Conservation (phyloP, 257 asterid genomes). For the Lithospermum erythrorhizon region DNA sequence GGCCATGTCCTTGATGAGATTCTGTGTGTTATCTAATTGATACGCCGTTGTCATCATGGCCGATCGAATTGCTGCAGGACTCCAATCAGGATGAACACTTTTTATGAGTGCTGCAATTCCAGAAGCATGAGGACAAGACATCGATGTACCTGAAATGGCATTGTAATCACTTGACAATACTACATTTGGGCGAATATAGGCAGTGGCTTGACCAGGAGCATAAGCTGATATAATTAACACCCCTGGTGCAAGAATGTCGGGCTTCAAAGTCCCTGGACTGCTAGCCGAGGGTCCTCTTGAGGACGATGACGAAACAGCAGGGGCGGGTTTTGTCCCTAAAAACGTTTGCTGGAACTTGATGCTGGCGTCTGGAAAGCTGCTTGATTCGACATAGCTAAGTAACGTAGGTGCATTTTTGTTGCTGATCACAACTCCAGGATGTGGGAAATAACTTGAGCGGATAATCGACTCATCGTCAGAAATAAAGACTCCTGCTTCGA, state of each 20-base stretch:
- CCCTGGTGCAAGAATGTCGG: constrained; percentile 56
- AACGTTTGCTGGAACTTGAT: constrained; percentile 41
- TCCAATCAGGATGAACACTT: constrained; percentile 41
- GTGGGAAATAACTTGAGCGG: constrained; percentile 17
- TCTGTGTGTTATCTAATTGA: constrained; percentile 21
- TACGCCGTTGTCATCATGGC: constrained; percentile 48
- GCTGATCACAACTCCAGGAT: constrained; percentile 35
- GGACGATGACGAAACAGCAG: constrained; percentile 30
- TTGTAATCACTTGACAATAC: constrained; percentile 22
- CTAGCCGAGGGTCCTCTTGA: constrained; percentile 42
- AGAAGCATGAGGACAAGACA: constrained; percentile 46
- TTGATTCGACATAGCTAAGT: constrained; percentile 24
- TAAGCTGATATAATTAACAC: constrained; percentile 30
- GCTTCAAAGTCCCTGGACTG: constrained; percentile 43
- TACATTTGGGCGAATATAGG: constrained; percentile 16
- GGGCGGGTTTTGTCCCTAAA: constrained; percentile 39
- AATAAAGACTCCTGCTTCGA: constrained; percentile 27
- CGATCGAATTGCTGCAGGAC: constrained; percentile 39
- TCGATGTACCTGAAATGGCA: constrained; percentile 31
- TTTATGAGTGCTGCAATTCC: constrained; percentile 41
- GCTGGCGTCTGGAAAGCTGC: constrained; percentile 23
- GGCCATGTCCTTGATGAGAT: constrained; percentile 24
- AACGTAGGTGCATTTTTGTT: constrained; percentile 18
- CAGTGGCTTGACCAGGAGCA: constrained; percentile 11
- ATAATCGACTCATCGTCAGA: constrained; percentile 22